Conservation (phyloP, 1,284 basidiomycete species). For the Tilletia horrida region DNA sequence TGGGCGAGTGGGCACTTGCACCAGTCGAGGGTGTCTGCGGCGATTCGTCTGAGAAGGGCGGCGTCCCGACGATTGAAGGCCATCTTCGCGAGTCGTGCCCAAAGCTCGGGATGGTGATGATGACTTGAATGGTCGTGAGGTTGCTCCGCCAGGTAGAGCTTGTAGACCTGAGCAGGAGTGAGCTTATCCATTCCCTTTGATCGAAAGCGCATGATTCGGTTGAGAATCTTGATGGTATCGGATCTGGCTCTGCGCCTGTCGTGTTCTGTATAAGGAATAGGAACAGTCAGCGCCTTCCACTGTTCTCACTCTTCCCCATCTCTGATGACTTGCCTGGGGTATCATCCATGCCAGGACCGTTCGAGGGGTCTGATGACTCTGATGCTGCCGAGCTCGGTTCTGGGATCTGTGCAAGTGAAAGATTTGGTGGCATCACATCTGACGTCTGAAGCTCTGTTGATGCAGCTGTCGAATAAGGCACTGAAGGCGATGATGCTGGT, state of each 20-base stretch:
- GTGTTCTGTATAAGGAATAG: no score
- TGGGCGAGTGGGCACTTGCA: background rate
- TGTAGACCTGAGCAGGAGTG: background rate
- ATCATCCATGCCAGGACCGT: no score
- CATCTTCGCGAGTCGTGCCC: background rate
- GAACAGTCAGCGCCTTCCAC: no score
- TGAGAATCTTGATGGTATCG: background rate
- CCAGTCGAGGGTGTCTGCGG: background rate
- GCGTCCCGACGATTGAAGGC: background rate
- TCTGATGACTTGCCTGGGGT: no score
- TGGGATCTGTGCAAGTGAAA: no score
- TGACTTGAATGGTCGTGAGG: background rate
- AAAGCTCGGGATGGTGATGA: background rate
- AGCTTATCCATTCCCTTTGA: background rate
- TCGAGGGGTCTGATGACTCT: no score
- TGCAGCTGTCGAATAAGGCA: no score
- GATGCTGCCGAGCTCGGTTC: no score
- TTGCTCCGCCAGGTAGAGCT: background rate
- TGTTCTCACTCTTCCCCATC: no score
- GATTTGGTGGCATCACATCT: no score
- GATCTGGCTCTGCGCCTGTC: background rate
- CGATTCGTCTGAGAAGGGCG: background rate
- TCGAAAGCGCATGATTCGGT: slow-evolving; percentile 1
- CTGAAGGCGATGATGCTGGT: no score
- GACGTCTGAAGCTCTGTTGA: no score